A percentile compares a stretch with the other conserved stretches of the same genome.
Conservation (phyloP, 208 protist genomes). For the Acanthamoeba divionensis region DNA sequence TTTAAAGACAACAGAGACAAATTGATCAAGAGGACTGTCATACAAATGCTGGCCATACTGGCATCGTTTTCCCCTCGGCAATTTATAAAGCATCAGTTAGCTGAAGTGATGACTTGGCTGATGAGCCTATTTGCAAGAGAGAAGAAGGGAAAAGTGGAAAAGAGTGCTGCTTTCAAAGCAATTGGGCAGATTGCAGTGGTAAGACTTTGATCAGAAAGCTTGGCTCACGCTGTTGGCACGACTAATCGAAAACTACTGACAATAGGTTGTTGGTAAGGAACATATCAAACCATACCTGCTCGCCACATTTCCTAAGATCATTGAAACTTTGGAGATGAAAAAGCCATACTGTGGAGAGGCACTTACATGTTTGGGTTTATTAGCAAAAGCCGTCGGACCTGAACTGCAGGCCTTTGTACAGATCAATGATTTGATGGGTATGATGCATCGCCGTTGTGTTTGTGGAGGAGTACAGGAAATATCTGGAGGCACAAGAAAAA, state of each 20-base stretch:
- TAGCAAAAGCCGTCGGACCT: slow-evolving; percentile 66
- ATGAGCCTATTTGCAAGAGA: neutral
- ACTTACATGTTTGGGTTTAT: slow-evolving; percentile 70
- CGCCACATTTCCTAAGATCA: slow-evolving; percentile 51
- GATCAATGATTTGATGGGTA: neutral
- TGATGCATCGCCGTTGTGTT: neutral
- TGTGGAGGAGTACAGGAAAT: neutral
- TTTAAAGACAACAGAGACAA: slow-evolving; percentile 65
- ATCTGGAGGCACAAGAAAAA: neutral
- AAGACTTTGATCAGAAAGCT: neutral
- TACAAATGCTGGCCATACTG: slow-evolving; percentile 65
- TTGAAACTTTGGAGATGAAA: slow-evolving; percentile 52
- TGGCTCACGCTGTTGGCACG: neutral
- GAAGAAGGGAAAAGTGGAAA: slow-evolving; percentile 12
- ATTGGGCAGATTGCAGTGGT: slow-evolving; percentile 74
- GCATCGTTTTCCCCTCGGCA: slow-evolving; percentile 65
- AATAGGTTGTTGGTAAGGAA: slow-evolving; percentile 48
- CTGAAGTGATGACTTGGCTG: slow-evolving; percentile 15
- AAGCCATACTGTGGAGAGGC: slow-evolving; percentile 55
- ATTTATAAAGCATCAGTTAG: slow-evolving; percentile 46
- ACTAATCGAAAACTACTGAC: neutral
- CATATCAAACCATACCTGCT: slow-evolving; percentile 68
- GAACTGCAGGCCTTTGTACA: slow-evolving; percentile 25
- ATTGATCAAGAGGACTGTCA: slow-evolving; percentile 72
- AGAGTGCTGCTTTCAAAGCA: slow-evolving; percentile 59